Evolutionary conservation across 2,329 filamentous ascomycete genomes (phyloP).

Genomic region (Teratosphaeria viscida): DNA sequence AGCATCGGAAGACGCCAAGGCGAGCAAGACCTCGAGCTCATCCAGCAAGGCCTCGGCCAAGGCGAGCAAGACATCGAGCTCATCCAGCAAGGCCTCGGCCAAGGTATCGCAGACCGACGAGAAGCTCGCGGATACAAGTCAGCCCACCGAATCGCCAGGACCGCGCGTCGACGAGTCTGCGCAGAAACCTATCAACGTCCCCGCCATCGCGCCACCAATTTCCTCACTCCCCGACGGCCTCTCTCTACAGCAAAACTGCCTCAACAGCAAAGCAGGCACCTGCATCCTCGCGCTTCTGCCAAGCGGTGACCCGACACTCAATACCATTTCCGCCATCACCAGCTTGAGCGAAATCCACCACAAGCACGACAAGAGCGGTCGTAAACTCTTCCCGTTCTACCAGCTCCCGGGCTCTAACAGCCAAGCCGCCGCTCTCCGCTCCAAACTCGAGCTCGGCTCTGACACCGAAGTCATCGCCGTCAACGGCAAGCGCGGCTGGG

Average conservation of each 20-base stretch:
- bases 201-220: slow-evolving; percentile 48
- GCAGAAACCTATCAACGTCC: slow-evolving; percentile 41
- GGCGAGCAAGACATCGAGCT: slow-evolving; percentile 33
- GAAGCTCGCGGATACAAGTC: slow-evolving; percentile 36
- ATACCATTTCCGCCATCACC: slow-evolving; percentile 33
- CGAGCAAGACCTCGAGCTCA: slow-evolving; percentile 33
- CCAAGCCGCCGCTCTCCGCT: slow-evolving; percentile 45
- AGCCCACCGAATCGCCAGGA: slow-evolving; percentile 45
- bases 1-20: slow-evolving; percentile 38
- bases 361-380: slow-evolving; percentile 58
- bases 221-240: slow-evolving; percentile 52
- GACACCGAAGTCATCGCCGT: slow-evolving; percentile 65
- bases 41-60: slow-evolving; percentile 42
- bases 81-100: slow-evolving; percentile 40
- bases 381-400: slow-evolving; percentile 73
- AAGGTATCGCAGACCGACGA: slow-evolving; percentile 41
- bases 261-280: slow-evolving; percentile 65
- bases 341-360: slow-evolving; percentile 63
- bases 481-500: slow-evolving; percentile 81
- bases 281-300: slow-evolving; percentile 72
- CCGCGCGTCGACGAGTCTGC: slow-evolving; percentile 33
- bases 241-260: slow-evolving; percentile 59
- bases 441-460: slow-evolving; percentile 49
- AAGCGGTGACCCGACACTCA: slow-evolving; percentile 7
- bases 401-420: slow-evolving; percentile 55